A percentile compares a stretch with the other conserved stretches of the same genome.
These are phyloP conservation scores for Gynochthodes officinalis DNA, from an alignment of 257 asterid species.

Conservation along the genomic window DNA sequence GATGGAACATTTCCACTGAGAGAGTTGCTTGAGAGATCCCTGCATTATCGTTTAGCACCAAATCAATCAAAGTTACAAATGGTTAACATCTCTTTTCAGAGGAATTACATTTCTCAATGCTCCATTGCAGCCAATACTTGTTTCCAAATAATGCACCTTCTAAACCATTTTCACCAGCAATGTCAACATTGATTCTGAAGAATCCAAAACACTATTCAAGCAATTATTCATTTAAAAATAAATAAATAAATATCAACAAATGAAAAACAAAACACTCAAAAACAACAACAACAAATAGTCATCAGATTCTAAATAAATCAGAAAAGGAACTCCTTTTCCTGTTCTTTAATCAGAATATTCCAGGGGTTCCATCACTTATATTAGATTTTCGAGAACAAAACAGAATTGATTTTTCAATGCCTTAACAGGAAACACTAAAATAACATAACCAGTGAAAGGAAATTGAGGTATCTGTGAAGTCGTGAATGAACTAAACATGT, in stretches of 20 bases:
- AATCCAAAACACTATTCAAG: background rate
- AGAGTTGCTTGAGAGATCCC: constrained; percentile 98
- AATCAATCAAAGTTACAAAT: constrained; percentile 2
- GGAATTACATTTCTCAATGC: background rate
- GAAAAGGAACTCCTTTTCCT: background rate
- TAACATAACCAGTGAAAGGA: too few relatives aligned
- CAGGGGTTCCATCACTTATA: too few relatives aligned
- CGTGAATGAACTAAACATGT: too few relatives aligned
- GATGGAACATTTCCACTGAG: constrained; percentile 90
- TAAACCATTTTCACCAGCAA: background rate
- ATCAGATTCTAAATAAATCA: background rate
- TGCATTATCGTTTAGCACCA: constrained; percentile 31
- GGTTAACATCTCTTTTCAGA: background rate
- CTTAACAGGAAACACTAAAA: too few relatives aligned
- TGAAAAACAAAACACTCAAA: too few relatives aligned
- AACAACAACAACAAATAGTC: too few relatives aligned
- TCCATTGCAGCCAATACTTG: background rate
- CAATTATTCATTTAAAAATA: background rate
- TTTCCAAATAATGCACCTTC: background rate
- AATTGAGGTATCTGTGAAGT: too few relatives aligned
- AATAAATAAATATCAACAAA: too few relatives aligned
- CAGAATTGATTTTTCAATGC: too few relatives aligned
- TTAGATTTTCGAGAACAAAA: background rate
- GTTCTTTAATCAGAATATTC: background rate
- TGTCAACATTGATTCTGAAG: background rate